These are phyloP conservation scores for Starmerella powellii DNA, from an alignment of 805 yeast genomes.

Conservation along the genomic window DNA sequence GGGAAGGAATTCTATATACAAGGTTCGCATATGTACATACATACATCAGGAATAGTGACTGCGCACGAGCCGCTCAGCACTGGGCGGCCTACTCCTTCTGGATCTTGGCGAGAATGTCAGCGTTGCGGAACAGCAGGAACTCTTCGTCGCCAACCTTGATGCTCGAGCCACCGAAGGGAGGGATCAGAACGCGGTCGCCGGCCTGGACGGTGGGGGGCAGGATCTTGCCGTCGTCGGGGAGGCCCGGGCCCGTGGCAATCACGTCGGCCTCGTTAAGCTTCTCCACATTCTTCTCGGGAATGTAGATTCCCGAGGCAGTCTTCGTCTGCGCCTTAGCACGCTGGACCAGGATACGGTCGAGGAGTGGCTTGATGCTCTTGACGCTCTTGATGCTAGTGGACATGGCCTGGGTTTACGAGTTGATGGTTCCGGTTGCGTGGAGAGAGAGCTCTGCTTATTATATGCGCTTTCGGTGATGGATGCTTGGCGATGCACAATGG, in stretches of 20 bases:
- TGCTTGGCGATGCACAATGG: too few species aligned
- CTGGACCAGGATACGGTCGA: constrained; percentile 94
- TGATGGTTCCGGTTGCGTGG: too few species aligned
- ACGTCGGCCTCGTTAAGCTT: constrained; percentile 88
- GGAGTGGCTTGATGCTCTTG: constrained; percentile 77
- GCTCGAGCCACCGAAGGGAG: constrained; percentile 84
- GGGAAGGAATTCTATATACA: constrained; percentile 2
- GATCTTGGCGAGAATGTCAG: constrained; percentile 90
- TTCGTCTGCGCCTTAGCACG: constrained; percentile 81
- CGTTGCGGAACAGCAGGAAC: constrained; percentile 68
- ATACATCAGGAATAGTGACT: too few species aligned
- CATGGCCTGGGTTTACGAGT: constrained; percentile 8
- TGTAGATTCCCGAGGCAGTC: constrained; percentile 84
- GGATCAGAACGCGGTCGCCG: constrained; percentile 92
- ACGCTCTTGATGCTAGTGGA: constrained; percentile 53
- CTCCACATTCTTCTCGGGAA: constrained; percentile 93
- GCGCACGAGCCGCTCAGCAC: too few species aligned
- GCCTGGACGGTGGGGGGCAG: constrained; percentile 64
- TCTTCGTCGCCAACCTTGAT: constrained; percentile 77
- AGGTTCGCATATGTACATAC: not conserved
- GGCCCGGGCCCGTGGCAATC: constrained; percentile 91
- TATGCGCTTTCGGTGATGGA: too few species aligned
- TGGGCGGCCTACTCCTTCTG: constrained; percentile 37
- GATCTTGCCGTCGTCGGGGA: constrained; percentile 60
- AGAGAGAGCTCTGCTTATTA: not conserved